A percentile compares a stretch with the other conserved stretches of the same genome.
Evolutionary conservation across 164 flowering plant species (phyloP).

Genomic region (Vitis rupestris): DNA sequence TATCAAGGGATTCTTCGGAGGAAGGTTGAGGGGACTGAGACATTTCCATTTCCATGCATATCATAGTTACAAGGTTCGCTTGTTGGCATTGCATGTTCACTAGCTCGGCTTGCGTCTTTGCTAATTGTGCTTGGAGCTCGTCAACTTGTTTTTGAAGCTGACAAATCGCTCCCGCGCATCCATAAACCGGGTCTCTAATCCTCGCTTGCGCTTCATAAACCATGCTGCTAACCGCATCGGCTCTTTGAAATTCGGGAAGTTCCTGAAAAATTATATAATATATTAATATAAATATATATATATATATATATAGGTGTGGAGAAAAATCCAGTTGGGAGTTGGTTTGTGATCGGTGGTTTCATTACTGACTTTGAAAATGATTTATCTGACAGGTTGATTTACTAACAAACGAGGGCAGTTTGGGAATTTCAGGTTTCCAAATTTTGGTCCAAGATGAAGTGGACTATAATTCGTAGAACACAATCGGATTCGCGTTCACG

Average conservation of each 20-base stretch:
- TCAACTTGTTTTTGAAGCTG: slow-evolving; percentile 56
- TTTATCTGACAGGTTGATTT: too few relatives aligned
- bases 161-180: slow-evolving; percentile 63
- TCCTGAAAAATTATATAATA: slow-evolving; percentile 29
- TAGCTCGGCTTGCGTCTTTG: slow-evolving; percentile 51
- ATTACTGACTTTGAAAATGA: too few relatives aligned
- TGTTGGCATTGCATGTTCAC: slow-evolving; percentile 45
- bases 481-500: too few relatives aligned
- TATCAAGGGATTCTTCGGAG: slow-evolving; percentile 12
- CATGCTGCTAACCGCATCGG: slow-evolving; percentile 68
- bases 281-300: neutral
- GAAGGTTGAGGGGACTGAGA: slow-evolving; percentile 17
- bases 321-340: neutral
- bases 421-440: too few relatives aligned
- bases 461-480: too few relatives aligned
- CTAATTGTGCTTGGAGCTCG: slow-evolving; percentile 58
- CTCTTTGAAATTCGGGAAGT: slow-evolving; percentile 55
- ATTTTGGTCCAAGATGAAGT: too few relatives aligned
- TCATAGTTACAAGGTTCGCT: slow-evolving; percentile 33
- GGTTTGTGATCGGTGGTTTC: too few relatives aligned
- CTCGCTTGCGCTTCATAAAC: slow-evolving; percentile 66
- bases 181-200: slow-evolving; percentile 63
- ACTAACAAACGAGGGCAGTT: too few relatives aligned
- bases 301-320: neutral
- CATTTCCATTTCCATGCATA: slow-evolving; percentile 46